A percentile compares a stretch with the other conserved stretches of the same genome.
phyloP scores from a whole-genome alignment of 305 asterid genomes.

The Salvia sclarea region DNA sequence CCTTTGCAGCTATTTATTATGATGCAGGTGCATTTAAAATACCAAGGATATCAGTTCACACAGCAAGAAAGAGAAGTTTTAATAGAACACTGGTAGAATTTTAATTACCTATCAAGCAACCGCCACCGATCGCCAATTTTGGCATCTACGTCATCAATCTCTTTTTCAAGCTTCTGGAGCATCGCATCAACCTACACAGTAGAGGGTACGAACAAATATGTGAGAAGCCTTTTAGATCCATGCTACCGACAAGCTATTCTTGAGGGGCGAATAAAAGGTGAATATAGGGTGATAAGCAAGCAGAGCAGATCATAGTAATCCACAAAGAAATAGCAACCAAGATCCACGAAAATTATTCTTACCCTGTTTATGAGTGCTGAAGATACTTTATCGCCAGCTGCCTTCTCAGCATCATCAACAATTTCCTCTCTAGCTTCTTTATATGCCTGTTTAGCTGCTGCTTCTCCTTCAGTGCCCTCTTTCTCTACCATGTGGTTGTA shows the following conservation, averaged over 20 bases:
- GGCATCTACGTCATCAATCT: constrained; percentile 88
- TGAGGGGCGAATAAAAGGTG: not conserved
- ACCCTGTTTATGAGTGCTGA: constrained; percentile 92
- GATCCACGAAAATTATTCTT: constrained; percentile 34
- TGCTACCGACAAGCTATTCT: not conserved
- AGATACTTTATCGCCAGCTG: constrained; percentile 74
- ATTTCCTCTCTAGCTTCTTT: constrained; percentile 83
- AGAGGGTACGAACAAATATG: constrained; percentile 32
- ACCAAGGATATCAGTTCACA: no score
- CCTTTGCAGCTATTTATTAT: no score
- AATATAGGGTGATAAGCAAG: no score
- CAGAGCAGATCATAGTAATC: not conserved
- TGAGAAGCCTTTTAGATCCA: constrained; percentile 10
- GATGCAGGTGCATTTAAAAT: no score
- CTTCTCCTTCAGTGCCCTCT: constrained; percentile 77
- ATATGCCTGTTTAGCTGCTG: constrained; percentile 77
- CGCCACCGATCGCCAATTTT: constrained; percentile 89
- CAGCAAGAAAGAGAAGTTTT: no score
- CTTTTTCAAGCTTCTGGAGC: constrained; percentile 91
- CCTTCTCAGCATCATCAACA: constrained; percentile 59
- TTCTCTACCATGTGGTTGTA: constrained; percentile 85
- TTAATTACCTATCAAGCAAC: constrained; percentile 79
- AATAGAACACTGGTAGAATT: no score
- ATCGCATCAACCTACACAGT: constrained; percentile 70
- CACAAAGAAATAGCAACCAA: constrained; percentile 18